These are phyloP conservation scores for Wickerhamiella sorbophila DNA, from an alignment of 805 yeast genomes.

Conservation along the genomic window DNA sequence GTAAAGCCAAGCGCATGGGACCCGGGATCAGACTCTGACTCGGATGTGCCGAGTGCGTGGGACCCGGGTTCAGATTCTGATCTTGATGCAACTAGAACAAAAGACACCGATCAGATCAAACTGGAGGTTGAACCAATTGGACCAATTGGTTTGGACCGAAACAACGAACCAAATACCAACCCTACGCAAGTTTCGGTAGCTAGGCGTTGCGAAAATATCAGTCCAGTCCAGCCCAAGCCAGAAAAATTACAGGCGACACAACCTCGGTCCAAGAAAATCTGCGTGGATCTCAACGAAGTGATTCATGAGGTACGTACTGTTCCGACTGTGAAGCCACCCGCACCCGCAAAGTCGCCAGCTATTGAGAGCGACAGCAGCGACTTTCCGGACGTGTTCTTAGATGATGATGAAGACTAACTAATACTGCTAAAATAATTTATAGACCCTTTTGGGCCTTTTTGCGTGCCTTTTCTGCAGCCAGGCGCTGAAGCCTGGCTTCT, in stretches of 20 bases:
- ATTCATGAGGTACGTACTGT: not conserved
- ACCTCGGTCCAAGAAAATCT: not conserved
- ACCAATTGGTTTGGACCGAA: no score
- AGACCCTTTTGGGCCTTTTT: constrained; percentile 5
- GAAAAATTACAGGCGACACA: not conserved
- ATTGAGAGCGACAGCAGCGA: not conserved
- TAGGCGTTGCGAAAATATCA: not conserved
- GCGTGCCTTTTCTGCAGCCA: constrained; percentile 31
- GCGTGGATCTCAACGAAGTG: not conserved
- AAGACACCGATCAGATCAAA: not conserved
- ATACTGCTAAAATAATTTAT: constrained; percentile 1
- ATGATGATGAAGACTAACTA: not conserved
- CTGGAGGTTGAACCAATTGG: no score
- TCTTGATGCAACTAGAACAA: constrained; percentile 5
- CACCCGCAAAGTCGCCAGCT: not conserved
- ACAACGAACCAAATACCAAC: not conserved
- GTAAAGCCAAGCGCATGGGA: not conserved
- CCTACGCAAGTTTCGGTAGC: no score
- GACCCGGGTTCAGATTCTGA: constrained; percentile 23
- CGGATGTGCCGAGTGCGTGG: constrained; percentile 20
- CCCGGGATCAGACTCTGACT: constrained; percentile 15
- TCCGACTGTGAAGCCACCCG: not conserved
- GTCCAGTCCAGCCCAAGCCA: not conserved
- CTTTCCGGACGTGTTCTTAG: not conserved
- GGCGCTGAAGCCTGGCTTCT: constrained; percentile 34